These are phyloP conservation scores for Vigna trinervia DNA, from an alignment of 306 rosid species.

Conservation along the genomic window DNA sequence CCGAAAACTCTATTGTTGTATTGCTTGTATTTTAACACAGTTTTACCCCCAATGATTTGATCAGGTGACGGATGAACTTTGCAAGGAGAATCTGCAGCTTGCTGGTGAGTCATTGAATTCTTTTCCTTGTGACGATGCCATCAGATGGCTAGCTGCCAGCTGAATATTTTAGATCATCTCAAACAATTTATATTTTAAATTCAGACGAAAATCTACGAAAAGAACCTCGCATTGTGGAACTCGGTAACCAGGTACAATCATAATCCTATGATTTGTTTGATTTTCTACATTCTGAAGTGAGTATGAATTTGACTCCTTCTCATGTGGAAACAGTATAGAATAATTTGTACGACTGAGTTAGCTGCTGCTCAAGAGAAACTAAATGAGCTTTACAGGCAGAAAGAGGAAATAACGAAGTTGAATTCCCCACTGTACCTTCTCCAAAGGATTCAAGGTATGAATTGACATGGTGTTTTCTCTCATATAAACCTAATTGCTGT, in stretches of 20 bases:
- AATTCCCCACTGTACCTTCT: slow-evolving; percentile 4
- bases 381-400: slow-evolving; percentile 14
- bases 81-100: slow-evolving; percentile 24
- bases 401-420: not conserved
- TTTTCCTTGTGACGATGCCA: not conserved
- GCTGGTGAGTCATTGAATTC: slow-evolving; percentile 15
- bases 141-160: not conserved
- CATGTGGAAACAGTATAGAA: slow-evolving; percentile 6
- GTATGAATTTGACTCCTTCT: not conserved
- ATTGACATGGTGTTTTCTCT: not conserved
- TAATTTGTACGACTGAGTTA: slow-evolving; percentile 11
- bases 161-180: not conserved
- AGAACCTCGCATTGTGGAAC: slow-evolving; percentile 24
- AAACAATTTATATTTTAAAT: not conserved
- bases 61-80: slow-evolving; percentile 40
- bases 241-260: slow-evolving; percentile 23
- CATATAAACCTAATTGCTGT: not conserved
- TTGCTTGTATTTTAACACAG: slow-evolving; percentile 8
- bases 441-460: slow-evolving; percentile 25
- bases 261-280: not conserved
- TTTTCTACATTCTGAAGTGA: not conserved
- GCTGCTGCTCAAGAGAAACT: slow-evolving; percentile 23
- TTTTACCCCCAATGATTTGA: slow-evolving; percentile 24
- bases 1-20: not conserved
- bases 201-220: slow-evolving; percentile 19